Conservation (phyloP, 257 asterid species). For the Scutellaria baicalensis region DNA sequence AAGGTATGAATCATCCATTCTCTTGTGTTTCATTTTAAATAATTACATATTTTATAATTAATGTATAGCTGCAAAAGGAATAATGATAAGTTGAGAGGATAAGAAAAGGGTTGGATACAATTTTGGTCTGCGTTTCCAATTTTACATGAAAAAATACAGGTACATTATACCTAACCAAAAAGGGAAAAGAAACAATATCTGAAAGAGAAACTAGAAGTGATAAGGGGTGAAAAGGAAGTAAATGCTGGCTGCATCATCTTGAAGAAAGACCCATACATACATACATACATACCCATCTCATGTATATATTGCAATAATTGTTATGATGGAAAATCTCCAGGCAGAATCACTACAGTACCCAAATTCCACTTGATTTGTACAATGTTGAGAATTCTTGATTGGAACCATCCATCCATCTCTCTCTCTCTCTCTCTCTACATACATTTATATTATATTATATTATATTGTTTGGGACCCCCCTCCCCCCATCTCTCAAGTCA, state of each 20-base stretch:
- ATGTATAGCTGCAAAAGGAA: too few species aligned
- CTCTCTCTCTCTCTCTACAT: constrained; percentile 14
- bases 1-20: too few species aligned
- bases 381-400: constrained; percentile 33
- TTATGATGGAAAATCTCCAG: constrained; percentile 20
- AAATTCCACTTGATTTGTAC: constrained; percentile 26
- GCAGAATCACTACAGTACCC: constrained; percentile 39
- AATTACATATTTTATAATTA: too few species aligned
- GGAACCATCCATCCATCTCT: constrained; percentile 28
- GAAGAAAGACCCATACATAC: neutral
- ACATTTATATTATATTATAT: neutral
- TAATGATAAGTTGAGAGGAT: too few species aligned
- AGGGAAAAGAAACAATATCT: neutral
- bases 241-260: neutral
- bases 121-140: too few species aligned
- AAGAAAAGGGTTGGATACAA: too few species aligned
- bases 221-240: too few species aligned
- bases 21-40: too few species aligned
- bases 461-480: constrained; percentile 16
- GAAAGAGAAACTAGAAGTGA: neutral
- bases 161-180: too few species aligned
- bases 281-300: neutral
- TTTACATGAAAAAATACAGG: too few species aligned
- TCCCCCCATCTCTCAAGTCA: constrained; percentile 20
- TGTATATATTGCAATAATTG: constrained; percentile 1